Evolutionary conservation across 2,329 filamentous ascomycete genomes (phyloP).

Genomic region (Monascus ruber): DNA sequence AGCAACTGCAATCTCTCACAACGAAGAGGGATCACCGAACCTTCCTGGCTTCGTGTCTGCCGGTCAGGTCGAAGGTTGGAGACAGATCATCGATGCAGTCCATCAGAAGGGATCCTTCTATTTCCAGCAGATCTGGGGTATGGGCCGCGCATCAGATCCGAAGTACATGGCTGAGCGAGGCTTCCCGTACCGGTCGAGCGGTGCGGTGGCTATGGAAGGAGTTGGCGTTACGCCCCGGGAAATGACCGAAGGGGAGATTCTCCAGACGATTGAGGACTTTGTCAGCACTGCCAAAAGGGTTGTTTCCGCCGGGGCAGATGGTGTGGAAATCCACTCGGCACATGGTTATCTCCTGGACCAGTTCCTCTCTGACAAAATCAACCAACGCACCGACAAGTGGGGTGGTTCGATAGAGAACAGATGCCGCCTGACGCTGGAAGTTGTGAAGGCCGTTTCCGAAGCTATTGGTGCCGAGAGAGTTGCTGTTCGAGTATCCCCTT

Average conservation of each 20-base stretch:
- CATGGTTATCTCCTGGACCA: slow-evolving; percentile 44
- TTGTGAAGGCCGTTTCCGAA: slow-evolving; percentile 33
- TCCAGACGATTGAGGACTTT: slow-evolving; percentile 30
- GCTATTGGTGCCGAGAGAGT: slow-evolving; percentile 36
- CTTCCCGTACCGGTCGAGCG: slow-evolving; percentile 13
- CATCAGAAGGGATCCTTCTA: slow-evolving; percentile 52
- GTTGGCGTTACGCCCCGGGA: slow-evolving; percentile 21
- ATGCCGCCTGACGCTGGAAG: slow-evolving; percentile 43
- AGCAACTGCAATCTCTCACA: slow-evolving; percentile 40
- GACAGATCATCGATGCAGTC: slow-evolving; percentile 48
- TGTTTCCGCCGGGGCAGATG: slow-evolving; percentile 44
- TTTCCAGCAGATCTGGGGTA: slow-evolving; percentile 51
- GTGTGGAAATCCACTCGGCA: slow-evolving; percentile 39
- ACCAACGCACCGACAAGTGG: slow-evolving; percentile 39
- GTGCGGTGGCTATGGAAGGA: slow-evolving; percentile 10
- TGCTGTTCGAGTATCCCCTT: slow-evolving; percentile 39
- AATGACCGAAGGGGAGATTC: slow-evolving; percentile 33
- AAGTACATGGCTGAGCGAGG: slow-evolving; percentile 11
- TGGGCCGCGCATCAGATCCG: slow-evolving; percentile 44
- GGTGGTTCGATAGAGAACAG: slow-evolving; percentile 42
- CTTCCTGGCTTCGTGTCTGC: slow-evolving; percentile 48
- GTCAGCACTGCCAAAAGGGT: slow-evolving; percentile 40
- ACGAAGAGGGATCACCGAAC: slow-evolving; percentile 39
- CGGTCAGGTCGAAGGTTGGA: slow-evolving; percentile 50
- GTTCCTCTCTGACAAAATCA: slow-evolving; percentile 37